Evolutionary conservation across 2,329 filamentous ascomycete species (phyloP).

Genomic region (Endothia cerciana): DNA sequence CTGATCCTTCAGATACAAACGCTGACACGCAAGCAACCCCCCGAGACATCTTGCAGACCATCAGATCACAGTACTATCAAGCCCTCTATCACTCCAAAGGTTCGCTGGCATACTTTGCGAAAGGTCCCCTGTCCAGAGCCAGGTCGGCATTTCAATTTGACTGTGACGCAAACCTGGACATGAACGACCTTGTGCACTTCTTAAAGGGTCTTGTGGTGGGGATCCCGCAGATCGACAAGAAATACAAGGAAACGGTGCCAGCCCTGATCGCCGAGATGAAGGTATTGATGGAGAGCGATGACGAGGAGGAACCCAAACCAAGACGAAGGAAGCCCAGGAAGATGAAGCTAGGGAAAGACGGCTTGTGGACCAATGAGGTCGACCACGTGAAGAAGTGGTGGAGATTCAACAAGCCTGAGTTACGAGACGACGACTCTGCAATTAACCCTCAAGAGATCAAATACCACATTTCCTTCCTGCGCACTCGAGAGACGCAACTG

Average conservation of each 20-base stretch:
- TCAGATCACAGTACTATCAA: slow-evolving; percentile 62
- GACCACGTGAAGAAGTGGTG: slow-evolving; percentile 72
- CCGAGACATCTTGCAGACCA: slow-evolving; percentile 59
- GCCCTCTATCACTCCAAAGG: slow-evolving; percentile 69
- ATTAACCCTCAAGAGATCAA: slow-evolving; percentile 59
- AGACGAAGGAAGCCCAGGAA: slow-evolving; percentile 63
- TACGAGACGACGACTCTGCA: slow-evolving; percentile 50
- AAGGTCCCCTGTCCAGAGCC: slow-evolving; percentile 77
- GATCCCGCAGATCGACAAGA: slow-evolving; percentile 73
- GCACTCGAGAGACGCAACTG: slow-evolving; percentile 76
- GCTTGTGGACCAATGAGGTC: slow-evolving; percentile 70
- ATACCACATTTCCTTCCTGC: slow-evolving; percentile 66
- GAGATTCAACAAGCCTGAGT: slow-evolving; percentile 57
- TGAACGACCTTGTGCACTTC: slow-evolving; percentile 68
- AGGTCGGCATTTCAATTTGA: slow-evolving; percentile 71
- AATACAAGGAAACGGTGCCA: slow-evolving; percentile 74
- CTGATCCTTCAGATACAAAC: slow-evolving; percentile 30
- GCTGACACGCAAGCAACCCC: slow-evolving; percentile 46
- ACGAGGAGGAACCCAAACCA: slow-evolving; percentile 46
- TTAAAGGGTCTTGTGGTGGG: slow-evolving; percentile 70
- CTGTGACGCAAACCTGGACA: slow-evolving; percentile 62
- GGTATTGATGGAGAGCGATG: slow-evolving; percentile 58
- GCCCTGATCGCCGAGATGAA: slow-evolving; percentile 63
- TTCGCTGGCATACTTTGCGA: slow-evolving; percentile 81
- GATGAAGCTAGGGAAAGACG: slow-evolving; percentile 68